Evolutionary conservation across 805 yeast species (phyloP).

Genomic region (Candida hispaniensis): DNA sequence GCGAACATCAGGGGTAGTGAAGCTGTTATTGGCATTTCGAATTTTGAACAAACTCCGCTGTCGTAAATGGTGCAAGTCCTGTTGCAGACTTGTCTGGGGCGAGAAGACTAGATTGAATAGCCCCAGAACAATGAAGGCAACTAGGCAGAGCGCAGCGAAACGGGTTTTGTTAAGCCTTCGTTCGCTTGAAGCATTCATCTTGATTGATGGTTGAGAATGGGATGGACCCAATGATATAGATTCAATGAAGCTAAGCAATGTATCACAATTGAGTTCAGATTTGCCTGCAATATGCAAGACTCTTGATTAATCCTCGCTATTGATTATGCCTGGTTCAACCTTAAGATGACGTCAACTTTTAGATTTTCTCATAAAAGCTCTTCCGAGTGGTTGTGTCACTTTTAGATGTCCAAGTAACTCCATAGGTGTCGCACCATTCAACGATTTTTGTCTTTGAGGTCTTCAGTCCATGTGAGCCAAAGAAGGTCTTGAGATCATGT

Average conservation of each 20-base stretch:
- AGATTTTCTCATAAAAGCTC: no score
- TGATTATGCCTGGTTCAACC: background rate
- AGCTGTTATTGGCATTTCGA: no score
- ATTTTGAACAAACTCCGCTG: conserved; percentile 26
- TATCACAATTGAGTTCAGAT: background rate
- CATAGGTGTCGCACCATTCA: background rate
- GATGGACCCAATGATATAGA: background rate
- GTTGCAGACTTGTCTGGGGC: conserved; percentile 71
- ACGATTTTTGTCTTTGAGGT: background rate
- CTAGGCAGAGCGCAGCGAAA: conserved; percentile 9
- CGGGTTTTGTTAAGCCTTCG: background rate
- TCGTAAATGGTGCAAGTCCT: conserved; percentile 72
- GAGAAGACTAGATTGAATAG: conserved; percentile 59
- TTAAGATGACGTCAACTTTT: no score
- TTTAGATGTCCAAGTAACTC: no score
- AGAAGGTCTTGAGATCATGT: conserved; percentile 31
- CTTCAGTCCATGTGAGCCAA: background rate
- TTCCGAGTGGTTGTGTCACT: no score
- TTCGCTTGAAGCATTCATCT: background rate
- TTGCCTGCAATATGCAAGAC: background rate
- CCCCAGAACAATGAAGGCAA: conserved; percentile 43
- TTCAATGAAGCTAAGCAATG: background rate
- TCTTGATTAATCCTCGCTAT: background rate
- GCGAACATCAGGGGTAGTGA: conserved; percentile 61
- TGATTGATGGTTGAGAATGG: background rate